phyloP scores from a whole-genome alignment of 2,329 filamentous ascomycete genomes.

The Diaporthe citri region DNA sequence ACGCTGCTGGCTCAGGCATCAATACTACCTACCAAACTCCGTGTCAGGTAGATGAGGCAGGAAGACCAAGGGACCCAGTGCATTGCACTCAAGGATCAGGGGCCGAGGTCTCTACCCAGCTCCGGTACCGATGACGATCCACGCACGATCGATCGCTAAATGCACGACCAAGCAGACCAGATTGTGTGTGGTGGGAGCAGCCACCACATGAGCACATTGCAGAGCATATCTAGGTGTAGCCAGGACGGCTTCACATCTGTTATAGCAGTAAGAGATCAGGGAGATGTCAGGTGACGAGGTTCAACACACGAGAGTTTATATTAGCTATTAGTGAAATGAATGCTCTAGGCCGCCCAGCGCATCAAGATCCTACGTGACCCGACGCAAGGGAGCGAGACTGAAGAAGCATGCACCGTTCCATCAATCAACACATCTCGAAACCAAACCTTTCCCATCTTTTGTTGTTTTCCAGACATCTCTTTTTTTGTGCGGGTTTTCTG shows the following conservation, averaged over 20 bases:
- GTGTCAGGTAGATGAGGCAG: conserved; percentile 28
- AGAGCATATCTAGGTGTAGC: background rate
- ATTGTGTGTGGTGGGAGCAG: accelerated
- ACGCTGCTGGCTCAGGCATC: conserved; percentile 19
- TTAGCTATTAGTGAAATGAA: conserved; percentile 49
- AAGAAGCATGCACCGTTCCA: conserved; percentile 32
- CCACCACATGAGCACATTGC: background rate
- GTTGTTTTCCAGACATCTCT: conserved; percentile 35
- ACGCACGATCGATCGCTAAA: conserved; percentile 14
- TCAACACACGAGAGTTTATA: conserved; percentile 50
- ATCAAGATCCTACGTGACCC: conserved; percentile 31
- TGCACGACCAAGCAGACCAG: background rate
- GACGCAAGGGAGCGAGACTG: background rate
- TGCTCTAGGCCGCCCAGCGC: conserved; percentile 29
- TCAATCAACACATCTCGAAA: conserved; percentile 34
- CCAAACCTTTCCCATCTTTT: conserved; percentile 35
- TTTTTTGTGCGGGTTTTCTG: conserved; percentile 39
- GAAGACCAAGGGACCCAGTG: conserved; percentile 7
- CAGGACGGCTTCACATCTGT: background rate
- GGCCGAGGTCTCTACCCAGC: background rate
- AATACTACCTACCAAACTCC: conserved; percentile 15
- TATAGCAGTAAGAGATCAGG: background rate
- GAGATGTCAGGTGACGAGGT: conserved; percentile 40
- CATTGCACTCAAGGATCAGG: conserved; percentile 23
- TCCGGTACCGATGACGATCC: conserved; percentile 4